These are phyloP conservation scores for Phialemonium atrogriseum DNA, from an alignment of 2,329 filamentous ascomycete genomes.

Conservation along the genomic window DNA sequence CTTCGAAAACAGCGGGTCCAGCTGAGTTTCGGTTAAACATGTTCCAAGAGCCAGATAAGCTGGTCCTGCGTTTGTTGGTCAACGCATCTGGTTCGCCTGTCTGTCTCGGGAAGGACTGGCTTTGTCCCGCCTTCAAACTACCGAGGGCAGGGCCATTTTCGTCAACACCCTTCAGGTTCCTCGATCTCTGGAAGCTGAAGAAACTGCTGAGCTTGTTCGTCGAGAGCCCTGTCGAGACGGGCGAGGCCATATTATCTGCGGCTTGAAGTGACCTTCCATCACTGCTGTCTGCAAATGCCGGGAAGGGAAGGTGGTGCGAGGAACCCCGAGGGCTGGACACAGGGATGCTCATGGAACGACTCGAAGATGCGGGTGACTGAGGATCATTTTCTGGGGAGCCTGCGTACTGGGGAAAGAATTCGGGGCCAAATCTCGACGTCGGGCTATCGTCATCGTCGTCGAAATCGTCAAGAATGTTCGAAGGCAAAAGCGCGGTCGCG, in stretches of 20 bases:
- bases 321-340: slow-evolving; percentile 57
- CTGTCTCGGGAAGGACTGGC: slow-evolving; percentile 65
- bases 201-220: slow-evolving; percentile 38
- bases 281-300: slow-evolving; percentile 36
- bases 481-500: slow-evolving; percentile 65
- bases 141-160: slow-evolving; percentile 59
- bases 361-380: slow-evolving; percentile 54
- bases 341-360: slow-evolving; percentile 44
- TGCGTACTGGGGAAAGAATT: slow-evolving; percentile 24
- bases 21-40: slow-evolving; percentile 47
- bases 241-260: slow-evolving; percentile 29
- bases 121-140: slow-evolving; percentile 61
- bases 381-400: slow-evolving; percentile 35
- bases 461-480: slow-evolving; percentile 56
- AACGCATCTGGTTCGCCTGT: slow-evolving; percentile 46
- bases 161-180: slow-evolving; percentile 50
- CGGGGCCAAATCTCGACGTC: slow-evolving; percentile 17
- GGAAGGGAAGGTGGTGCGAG: slow-evolving; percentile 48
- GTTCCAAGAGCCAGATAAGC: slow-evolving; percentile 48
- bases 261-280: slow-evolving; percentile 34
- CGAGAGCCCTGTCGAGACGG: slow-evolving; percentile 21
- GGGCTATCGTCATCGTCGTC: slow-evolving; percentile 51
- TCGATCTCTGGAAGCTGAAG: slow-evolving; percentile 53
- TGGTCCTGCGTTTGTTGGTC: slow-evolving; percentile 47
- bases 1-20: slow-evolving; percentile 33